Conservation (phyloP, 2,329 filamentous ascomycete genomes). For the Talaromyces sp. region DNA sequence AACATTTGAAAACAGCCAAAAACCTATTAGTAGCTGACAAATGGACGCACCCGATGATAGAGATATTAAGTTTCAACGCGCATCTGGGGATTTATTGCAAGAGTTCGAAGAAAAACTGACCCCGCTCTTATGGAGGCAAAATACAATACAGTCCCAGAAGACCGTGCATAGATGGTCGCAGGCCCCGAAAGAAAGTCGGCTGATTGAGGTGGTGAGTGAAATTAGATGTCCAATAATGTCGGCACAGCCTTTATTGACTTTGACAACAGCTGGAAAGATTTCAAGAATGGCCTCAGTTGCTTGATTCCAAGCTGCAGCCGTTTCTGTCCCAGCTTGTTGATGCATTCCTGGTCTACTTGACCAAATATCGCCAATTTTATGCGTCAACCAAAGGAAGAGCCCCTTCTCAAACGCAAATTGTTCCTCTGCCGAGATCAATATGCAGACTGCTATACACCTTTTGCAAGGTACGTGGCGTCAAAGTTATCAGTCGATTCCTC, state of each 20-base stretch:
- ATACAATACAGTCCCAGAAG: slow-evolving; percentile 23
- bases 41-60: slow-evolving; percentile 47
- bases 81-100: slow-evolving; percentile 42
- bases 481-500: slow-evolving; percentile 85
- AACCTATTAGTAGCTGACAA: not conserved
- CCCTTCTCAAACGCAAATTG: slow-evolving; percentile 35
- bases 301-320: slow-evolving; percentile 75
- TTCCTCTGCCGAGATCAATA: slow-evolving; percentile 65
- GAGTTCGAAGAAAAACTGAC: slow-evolving; percentile 43
- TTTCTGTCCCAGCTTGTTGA: slow-evolving; percentile 72
- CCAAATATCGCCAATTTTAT: slow-evolving; percentile 42
- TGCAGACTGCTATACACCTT: slow-evolving; percentile 80
- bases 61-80: slow-evolving; percentile 47
- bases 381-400: slow-evolving; percentile 30
- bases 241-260: not conserved
- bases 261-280: slow-evolving; percentile 68
- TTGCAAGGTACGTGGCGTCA: slow-evolving; percentile 91
- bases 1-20: not conserved
- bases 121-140: slow-evolving; percentile 40
- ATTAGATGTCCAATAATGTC: slow-evolving; percentile 14
- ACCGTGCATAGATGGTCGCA: slow-evolving; percentile 39
- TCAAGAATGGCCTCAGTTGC: slow-evolving; percentile 89
- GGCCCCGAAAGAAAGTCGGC: slow-evolving; percentile 35
- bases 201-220: slow-evolving; percentile 38
- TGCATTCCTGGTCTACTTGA: slow-evolving; percentile 68